phyloP scores from a whole-genome alignment of 345 rosid genomes.

The Gossypium thurberi region DNA sequence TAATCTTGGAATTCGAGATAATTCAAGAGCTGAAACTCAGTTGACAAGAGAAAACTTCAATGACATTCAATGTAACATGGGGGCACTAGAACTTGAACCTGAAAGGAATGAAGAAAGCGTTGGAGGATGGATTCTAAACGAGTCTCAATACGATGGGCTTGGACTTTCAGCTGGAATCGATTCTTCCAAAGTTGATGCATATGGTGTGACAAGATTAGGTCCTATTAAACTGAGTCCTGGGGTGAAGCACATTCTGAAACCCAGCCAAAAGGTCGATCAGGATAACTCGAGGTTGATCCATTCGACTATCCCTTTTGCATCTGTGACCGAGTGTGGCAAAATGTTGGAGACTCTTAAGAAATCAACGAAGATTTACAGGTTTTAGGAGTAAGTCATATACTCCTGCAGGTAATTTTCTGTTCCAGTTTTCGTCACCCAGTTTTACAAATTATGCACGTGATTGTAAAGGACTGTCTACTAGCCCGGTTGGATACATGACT shows the following conservation, averaged over 20 bases:
- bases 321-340: conserved; percentile 12
- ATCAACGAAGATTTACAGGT: conserved; percentile 28
- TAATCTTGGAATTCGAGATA: conserved; percentile 26
- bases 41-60: conserved; percentile 11
- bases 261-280: conserved; percentile 14
- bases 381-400: conserved; percentile 17
- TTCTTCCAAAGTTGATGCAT: conserved; percentile 14
- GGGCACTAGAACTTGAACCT: conserved; percentile 13
- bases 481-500: background rate
- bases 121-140: conserved; percentile 14
- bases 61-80: background rate
- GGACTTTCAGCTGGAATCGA: conserved; percentile 15
- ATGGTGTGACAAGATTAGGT: conserved; percentile 21
- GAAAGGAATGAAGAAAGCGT: conserved; percentile 13
- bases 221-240: conserved; percentile 42
- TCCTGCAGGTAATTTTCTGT: background rate
- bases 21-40: conserved; percentile 13
- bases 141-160: conserved; percentile 11
- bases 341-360: conserved; percentile 26
- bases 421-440: background rate
- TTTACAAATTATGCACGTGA: background rate
- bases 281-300: conserved; percentile 31
- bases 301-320: conserved; percentile 27
- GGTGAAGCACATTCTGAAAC: conserved; percentile 40
- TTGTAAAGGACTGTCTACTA: background rate